phyloP scores from a whole-genome alignment of 176 grass and related monocot species.

The Dendrocalamus sinicus region DNA sequence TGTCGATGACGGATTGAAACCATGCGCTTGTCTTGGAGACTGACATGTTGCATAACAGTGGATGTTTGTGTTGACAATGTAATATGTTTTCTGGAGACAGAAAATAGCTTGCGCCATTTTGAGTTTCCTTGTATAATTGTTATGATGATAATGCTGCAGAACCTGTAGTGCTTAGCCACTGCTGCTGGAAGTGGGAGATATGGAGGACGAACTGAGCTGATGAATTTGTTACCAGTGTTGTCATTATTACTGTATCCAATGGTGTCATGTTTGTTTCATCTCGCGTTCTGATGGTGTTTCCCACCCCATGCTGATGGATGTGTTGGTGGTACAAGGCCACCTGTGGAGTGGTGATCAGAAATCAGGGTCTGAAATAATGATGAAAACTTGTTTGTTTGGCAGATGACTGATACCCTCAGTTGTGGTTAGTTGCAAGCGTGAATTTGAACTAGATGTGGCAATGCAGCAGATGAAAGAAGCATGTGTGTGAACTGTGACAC shows the following conservation, averaged over 20 bases:
- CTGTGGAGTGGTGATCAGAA: not conserved
- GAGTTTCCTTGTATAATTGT: not conserved
- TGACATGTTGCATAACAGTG: not conserved
- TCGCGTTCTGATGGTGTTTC: not conserved
- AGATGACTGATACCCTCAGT: no score
- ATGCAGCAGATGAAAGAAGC: not conserved
- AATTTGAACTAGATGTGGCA: no score
- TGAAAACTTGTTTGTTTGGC: not conserved
- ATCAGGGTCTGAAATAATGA: not conserved
- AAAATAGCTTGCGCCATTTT: slow-evolving; percentile 5
- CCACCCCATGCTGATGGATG: not conserved
- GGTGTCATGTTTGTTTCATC: not conserved
- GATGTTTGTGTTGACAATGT: slow-evolving; percentile 28
- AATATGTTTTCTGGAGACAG: slow-evolving; percentile 34
- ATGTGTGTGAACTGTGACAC: no score
- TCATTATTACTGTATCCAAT: not conserved
- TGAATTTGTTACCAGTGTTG: slow-evolving; percentile 12
- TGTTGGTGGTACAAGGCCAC: not conserved
- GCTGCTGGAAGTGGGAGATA: slow-evolving; percentile 9
- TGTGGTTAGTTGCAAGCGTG: no score
- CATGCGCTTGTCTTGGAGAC: slow-evolving; percentile 18
- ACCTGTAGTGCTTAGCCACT: not conserved
- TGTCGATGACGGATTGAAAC: not conserved
- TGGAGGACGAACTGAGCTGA: not conserved
- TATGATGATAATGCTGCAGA: not conserved